Base-by-base conservation (phyloP, 1,139 yeast species). In the Taiozyma sp. region DNA sequence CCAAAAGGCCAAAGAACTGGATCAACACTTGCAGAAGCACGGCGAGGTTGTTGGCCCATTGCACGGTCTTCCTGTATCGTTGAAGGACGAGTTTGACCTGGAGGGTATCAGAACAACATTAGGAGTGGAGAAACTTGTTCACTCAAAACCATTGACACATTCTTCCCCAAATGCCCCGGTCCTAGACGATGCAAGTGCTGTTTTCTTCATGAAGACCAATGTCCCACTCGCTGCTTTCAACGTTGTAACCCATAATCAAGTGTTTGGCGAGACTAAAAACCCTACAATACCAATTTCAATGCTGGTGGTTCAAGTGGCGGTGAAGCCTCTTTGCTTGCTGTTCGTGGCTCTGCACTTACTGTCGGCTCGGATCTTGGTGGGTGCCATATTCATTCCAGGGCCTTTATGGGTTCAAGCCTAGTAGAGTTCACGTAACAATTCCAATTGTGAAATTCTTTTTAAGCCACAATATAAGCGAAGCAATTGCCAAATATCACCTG, bases 331-430 rank as follows among this genome's bases (percentile, higher is more conserved):
- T 62, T 81, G n/a, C 62, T 80, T 28, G 82, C 76, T 2, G 63
- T 76, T 26, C 68, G 71, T 42, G 84, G 79, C 2, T 73, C 83
- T 0, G 68, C 73, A 8, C 52, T 80, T 22, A 87, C 85, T 2
- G 67, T 81, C 44, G 88, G 88, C 3, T 76, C 84, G 28, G 87
- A 83, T 63, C 76, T 83, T 55, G 88, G 86, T 10, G 88, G 88
- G 4, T 74, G 52, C 88, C 88, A 1, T 73, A 81, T 1, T 70
- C 77, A 10, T 74, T 75, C 55, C 74, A 75, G 45, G 84, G 83
- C 0, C 57, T 80, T 1, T 81, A 73, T 61, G 85, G 83, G 0
- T 59, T 82, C 53, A 74, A 80, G 54, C 81, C 85, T 14, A 71
- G 63, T 73, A 83, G 67, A 19, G 19, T 19, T 19, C 19, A 19